A percentile compares a stretch with the other conserved stretches of the same genome.
phyloP scores from a whole-genome alignment of 331 rosid species.

The Rosa hybrid region DNA sequence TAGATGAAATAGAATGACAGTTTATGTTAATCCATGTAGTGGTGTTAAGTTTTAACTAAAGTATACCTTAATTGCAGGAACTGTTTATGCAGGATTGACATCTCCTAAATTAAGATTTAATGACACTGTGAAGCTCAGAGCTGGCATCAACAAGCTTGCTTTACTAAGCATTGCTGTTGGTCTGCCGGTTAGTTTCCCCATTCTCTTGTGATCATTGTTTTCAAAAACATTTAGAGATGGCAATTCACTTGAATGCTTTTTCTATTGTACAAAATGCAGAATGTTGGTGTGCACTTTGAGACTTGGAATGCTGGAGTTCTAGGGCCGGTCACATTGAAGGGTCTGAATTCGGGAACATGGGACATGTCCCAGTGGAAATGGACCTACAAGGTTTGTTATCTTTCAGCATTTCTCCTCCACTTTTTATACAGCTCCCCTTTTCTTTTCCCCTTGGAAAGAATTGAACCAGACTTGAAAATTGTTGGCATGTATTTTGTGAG shows the following conservation, averaged over 20 bases:
- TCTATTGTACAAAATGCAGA: conserved; percentile 47
- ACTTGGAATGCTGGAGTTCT: conserved; percentile 89
- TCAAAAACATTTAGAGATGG: not conserved
- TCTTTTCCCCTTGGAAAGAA: not conserved
- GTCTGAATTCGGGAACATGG: conserved; percentile 74
- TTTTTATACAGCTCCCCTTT: not conserved
- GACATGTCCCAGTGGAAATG: conserved; percentile 84
- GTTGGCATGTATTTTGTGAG: conserved; percentile 19
- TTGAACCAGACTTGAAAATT: not conserved
- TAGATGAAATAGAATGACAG: conserved; percentile 25
- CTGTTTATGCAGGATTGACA: conserved; percentile 56
- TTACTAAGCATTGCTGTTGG: conserved; percentile 81
- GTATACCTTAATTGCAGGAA: conserved; percentile 48
- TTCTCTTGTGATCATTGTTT: conserved; percentile 11
- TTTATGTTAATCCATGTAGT: not conserved
- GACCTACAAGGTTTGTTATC: conserved; percentile 81
- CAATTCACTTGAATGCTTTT: not conserved
- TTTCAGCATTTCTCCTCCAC: conserved; percentile 1
- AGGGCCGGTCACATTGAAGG: conserved; percentile 80
- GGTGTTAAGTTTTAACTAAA: conserved; percentile 20
- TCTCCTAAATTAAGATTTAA: conserved; percentile 72
- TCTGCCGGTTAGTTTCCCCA: conserved; percentile 71
- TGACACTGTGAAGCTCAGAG: conserved; percentile 48
- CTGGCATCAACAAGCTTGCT: conserved; percentile 84
- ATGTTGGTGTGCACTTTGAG: conserved; percentile 78